A percentile compares a stretch with the other conserved stretches of the same genome.
These are phyloP conservation scores for Pythium myriotylum DNA, from an alignment of 352 stramenopile genomes.

Conservation along the genomic window DNA sequence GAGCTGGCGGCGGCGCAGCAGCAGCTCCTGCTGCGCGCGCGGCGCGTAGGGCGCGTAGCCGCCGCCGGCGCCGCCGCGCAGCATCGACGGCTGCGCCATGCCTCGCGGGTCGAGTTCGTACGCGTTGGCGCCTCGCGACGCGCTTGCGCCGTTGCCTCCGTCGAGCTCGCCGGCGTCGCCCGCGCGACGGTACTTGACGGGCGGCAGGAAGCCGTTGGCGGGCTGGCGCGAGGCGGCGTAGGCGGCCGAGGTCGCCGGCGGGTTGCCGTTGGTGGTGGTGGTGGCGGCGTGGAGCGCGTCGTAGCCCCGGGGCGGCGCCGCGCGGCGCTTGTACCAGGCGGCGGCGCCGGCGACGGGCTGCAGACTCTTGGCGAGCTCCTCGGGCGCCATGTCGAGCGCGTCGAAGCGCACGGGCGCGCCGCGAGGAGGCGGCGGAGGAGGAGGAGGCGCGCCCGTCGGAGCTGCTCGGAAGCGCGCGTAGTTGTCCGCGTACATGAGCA, in stretches of 20 bases:
- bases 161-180: slow-evolving; percentile 19
- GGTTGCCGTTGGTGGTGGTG: no score
- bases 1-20: slow-evolving; percentile 18
- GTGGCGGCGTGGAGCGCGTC: no score
- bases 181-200: slow-evolving; percentile 22
- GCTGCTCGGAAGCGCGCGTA: slow-evolving; percentile 12
- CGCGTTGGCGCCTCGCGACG: slow-evolving; percentile 9
- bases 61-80: slow-evolving; percentile 34
- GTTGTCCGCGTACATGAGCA: slow-evolving; percentile 16
- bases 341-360: slow-evolving; percentile 8
- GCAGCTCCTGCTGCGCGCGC: slow-evolving; percentile 21
- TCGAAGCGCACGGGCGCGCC: not conserved
- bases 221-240: no score
- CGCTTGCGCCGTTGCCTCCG: slow-evolving; percentile 12
- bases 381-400: slow-evolving; percentile 17
- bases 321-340: slow-evolving; percentile 3
- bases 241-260: no score
- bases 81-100: slow-evolving; percentile 33
- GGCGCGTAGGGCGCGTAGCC: slow-evolving; percentile 39
- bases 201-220: slow-evolving; percentile 10
- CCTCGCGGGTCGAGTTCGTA: slow-evolving; percentile 15
- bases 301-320: not conserved
- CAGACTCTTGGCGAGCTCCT: slow-evolving; percentile 25
- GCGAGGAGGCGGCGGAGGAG: not conserved
- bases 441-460: not conserved